Evolutionary conservation across 2,329 filamentous ascomycete species (phyloP).

Genomic region (Exophiala oligosperma): DNA sequence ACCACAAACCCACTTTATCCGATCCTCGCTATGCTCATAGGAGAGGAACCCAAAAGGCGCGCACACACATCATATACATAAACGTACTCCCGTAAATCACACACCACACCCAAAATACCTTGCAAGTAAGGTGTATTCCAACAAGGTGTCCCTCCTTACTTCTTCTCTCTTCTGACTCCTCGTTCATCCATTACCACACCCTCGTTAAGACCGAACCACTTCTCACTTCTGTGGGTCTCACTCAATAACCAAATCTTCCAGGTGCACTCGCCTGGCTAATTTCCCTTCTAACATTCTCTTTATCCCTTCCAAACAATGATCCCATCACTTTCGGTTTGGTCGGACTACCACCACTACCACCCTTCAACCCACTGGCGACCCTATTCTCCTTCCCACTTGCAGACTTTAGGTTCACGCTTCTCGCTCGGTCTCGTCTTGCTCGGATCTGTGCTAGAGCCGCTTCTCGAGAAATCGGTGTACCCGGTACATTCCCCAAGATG

Average conservation of each 20-base stretch:
- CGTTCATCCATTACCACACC: background rate
- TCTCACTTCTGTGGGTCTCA: background rate
- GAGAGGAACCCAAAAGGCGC: no score
- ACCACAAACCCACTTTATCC: background rate
- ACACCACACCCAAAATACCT: no score
- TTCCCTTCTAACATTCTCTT: slow-evolving; percentile 17
- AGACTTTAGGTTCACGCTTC: slow-evolving; percentile 38
- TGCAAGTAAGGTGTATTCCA: no score
- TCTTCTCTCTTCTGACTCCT: background rate
- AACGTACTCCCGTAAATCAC: no score
- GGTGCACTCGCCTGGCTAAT: slow-evolving; percentile 25
- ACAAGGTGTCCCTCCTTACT: no score
- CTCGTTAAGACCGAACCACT: background rate
- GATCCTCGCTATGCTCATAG: no score
- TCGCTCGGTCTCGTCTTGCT: slow-evolving; percentile 47
- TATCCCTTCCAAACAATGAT: slow-evolving; percentile 11
- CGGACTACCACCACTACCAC: slow-evolving; percentile 9
- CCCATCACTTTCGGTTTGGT: slow-evolving; percentile 13
- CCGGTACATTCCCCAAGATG: slow-evolving; percentile 35
- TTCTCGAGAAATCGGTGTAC: slow-evolving; percentile 48
- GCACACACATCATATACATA: no score
- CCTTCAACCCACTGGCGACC: background rate
- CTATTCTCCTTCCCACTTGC: slow-evolving; percentile 4
- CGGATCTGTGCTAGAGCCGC: slow-evolving; percentile 51
- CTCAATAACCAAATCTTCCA: slow-evolving; percentile 20